A percentile compares a stretch with the other conserved stretches of the same genome.
Conservation (phyloP, 2,329 filamentous ascomycete species). For the Pseudocercospora fijiensis region DNA sequence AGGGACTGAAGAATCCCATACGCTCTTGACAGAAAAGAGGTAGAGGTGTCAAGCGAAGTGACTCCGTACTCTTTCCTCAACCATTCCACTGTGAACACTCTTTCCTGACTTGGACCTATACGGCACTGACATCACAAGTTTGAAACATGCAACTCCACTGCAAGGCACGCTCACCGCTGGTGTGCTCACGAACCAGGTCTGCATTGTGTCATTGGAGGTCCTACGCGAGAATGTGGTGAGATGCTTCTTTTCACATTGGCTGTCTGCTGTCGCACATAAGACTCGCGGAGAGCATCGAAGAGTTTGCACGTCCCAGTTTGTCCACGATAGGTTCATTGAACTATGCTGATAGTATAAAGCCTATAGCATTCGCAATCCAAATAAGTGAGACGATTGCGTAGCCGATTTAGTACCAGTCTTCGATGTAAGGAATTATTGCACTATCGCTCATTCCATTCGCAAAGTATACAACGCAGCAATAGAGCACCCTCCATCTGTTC, state of each 20-base stretch:
- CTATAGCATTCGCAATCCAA: conserved; percentile 53
- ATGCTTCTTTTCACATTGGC: not conserved
- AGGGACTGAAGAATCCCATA: too few species aligned
- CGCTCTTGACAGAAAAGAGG: too few species aligned
- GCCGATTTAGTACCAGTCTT: conserved; percentile 70
- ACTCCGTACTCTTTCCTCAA: too few species aligned
- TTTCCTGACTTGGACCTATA: not conserved
- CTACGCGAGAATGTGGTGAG: not conserved
- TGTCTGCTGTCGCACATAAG: conserved; percentile 48
- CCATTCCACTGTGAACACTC: too few species aligned
- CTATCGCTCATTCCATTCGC: conserved; percentile 69
- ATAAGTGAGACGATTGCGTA: conserved; percentile 79
- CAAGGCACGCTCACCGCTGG: not conserved
- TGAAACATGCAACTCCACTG: not conserved
- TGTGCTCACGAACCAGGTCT: not conserved
- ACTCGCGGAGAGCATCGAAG: conserved; percentile 59
- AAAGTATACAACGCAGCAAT: conserved; percentile 65
- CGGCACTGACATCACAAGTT: not conserved
- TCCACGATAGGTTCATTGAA: conserved; percentile 64
- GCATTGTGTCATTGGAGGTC: not conserved
- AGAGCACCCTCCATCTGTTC: conserved; percentile 68
- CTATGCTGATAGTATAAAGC: conserved; percentile 72
- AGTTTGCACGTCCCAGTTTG: conserved; percentile 64
- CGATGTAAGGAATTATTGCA: conserved; percentile 76
- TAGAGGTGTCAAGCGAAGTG: too few species aligned